Percentiles rank a stretch among this genome's conserved stretches.
These are phyloP conservation scores for Alternaria brassicicola DNA, from an alignment of 2,329 filamentous ascomycete species.

Conservation along the genomic window DNA sequence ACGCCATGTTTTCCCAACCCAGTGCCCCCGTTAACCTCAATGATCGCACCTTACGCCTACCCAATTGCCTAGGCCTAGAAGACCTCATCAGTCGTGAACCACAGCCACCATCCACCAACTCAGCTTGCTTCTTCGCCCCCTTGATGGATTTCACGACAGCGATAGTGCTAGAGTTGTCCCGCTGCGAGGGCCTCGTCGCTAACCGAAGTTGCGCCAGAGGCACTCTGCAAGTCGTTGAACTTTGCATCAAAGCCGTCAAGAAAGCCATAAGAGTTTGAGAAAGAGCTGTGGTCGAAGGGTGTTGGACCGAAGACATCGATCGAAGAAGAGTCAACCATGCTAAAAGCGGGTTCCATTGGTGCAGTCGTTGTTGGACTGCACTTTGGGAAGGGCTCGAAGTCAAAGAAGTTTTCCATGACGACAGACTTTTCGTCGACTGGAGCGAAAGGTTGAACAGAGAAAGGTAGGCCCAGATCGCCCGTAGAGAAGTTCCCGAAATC, in stretches of 20 bases:
- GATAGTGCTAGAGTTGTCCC: slow-evolving; percentile 42
- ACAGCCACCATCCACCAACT: slow-evolving; percentile 29
- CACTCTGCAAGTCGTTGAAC: slow-evolving; percentile 53
- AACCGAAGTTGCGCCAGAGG: slow-evolving; percentile 55
- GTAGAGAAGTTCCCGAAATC: slow-evolving; percentile 53
- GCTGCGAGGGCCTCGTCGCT: slow-evolving; percentile 57
- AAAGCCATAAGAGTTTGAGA: slow-evolving; percentile 43
- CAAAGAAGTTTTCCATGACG: slow-evolving; percentile 44
- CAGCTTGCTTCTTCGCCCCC: slow-evolving; percentile 29
- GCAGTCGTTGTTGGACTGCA: slow-evolving; percentile 23
- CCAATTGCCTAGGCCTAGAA: slow-evolving; percentile 35
- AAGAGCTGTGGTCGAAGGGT: slow-evolving; percentile 39
- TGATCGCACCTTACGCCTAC: slow-evolving; percentile 37
- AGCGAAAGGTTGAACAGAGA: slow-evolving; percentile 46
- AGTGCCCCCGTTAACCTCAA: slow-evolving; percentile 23
- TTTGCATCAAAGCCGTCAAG: slow-evolving; percentile 50
- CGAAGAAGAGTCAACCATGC: slow-evolving; percentile 39
- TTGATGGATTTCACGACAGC: slow-evolving; percentile 32
- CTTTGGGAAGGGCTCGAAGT: slow-evolving; percentile 51
- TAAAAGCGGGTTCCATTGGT: slow-evolving; percentile 32
- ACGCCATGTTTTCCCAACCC: slow-evolving; percentile 22
- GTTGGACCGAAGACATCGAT: slow-evolving; percentile 45
- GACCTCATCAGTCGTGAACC: slow-evolving; percentile 38
- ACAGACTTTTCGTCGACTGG: slow-evolving; percentile 49
- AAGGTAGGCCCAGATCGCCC: slow-evolving; percentile 46